Conservation (phyloP, 257 asterid species). For the Ilex asprella region DNA sequence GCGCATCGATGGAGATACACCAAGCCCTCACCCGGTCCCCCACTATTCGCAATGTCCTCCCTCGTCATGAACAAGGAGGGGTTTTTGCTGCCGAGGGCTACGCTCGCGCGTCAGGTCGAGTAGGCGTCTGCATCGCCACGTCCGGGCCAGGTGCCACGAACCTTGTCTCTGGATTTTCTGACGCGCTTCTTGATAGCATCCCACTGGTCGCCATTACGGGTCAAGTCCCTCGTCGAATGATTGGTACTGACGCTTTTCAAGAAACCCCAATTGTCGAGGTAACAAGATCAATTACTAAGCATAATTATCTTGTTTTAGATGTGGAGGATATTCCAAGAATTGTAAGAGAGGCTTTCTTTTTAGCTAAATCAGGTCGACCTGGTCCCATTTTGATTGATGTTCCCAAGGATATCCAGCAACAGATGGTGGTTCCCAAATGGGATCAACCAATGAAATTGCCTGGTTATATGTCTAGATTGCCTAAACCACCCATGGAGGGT, state of each 20-base stretch:
- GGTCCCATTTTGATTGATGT: constrained; percentile 78
- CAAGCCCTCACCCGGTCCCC: constrained; percentile 74
- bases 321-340: constrained; percentile 67
- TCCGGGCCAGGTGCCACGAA: constrained; percentile 96
- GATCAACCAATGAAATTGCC: constrained; percentile 47
- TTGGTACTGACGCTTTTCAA: constrained; percentile 83
- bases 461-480: constrained; percentile 63
- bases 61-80: constrained; percentile 90
- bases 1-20: constrained; percentile 81
- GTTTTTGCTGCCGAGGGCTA: constrained; percentile 83
- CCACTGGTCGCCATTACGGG: constrained; percentile 90
- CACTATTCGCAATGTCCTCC: constrained; percentile 62
- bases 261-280: constrained; percentile 82
- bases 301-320: constrained; percentile 62
- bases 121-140: constrained; percentile 84
- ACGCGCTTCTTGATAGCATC: constrained; percentile 60
- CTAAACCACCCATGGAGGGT: constrained; percentile 35
- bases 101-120: constrained; percentile 66
- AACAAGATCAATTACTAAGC: constrained; percentile 78
- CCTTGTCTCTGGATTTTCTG: constrained; percentile 71
- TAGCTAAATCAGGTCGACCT: constrained; percentile 64
- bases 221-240: constrained; percentile 78
- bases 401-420: constrained; percentile 82
- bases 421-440: constrained; percentile 72
- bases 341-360: constrained; percentile 58